These are phyloP conservation scores for Fusarium cicatricum DNA, from an alignment of 2,329 filamentous ascomycete genomes.

Conservation along the genomic window DNA sequence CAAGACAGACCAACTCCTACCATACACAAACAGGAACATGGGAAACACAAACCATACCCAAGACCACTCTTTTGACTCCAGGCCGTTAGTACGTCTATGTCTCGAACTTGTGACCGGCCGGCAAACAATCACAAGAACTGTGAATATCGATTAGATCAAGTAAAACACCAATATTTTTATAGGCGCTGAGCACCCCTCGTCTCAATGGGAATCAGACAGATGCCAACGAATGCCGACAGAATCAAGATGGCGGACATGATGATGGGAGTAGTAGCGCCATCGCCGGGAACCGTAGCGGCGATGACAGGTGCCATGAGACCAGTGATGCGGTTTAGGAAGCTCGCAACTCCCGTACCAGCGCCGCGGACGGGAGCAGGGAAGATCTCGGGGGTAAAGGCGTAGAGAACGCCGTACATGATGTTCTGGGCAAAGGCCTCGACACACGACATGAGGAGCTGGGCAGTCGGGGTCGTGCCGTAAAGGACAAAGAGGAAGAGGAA, in stretches of 20 bases:
- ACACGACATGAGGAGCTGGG: constrained; percentile 72
- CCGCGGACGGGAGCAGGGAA: constrained; percentile 77
- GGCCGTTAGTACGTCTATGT: constrained; percentile 26
- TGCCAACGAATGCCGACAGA: constrained; percentile 65
- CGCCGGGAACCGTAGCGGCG: constrained; percentile 67
- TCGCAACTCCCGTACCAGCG: constrained; percentile 76
- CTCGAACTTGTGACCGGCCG: constrained; percentile 9
- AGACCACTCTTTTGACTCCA: constrained; percentile 34
- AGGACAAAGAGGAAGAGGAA: constrained; percentile 74
- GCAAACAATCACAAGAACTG: no score
- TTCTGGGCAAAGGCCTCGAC: constrained; percentile 77
- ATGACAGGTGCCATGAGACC: constrained; percentile 75
- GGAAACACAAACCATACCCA: constrained; percentile 27
- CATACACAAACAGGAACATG: constrained; percentile 12
- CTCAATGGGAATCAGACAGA: constrained; percentile 69
- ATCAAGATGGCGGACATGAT: constrained; percentile 66
- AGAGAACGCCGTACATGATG: constrained; percentile 80
- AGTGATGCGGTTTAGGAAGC: constrained; percentile 73
- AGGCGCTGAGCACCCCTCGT: constrained; percentile 67
- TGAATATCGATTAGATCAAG: constrained; percentile 5
- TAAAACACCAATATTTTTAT: constrained; percentile 41
- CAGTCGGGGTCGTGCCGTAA: constrained; percentile 62
- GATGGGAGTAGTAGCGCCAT: constrained; percentile 65
- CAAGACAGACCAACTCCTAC: constrained; percentile 10
- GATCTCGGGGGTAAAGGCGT: constrained; percentile 79